Conservation (phyloP, 2,329 filamentous ascomycete genomes). For the Aureobasidium zeae region DNA sequence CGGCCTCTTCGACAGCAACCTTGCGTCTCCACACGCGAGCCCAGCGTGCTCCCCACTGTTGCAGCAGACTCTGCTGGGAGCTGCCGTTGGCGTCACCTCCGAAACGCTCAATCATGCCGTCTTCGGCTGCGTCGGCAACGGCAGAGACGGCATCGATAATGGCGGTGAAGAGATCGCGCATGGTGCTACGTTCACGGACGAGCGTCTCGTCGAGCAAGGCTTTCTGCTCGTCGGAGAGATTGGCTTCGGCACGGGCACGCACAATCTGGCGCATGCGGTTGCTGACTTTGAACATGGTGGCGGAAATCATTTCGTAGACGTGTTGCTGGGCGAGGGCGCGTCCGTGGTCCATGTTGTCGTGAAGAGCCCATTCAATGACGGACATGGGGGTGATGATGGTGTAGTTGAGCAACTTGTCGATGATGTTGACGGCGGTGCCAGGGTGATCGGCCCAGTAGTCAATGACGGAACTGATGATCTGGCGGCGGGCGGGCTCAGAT, state of each 20-base stretch:
- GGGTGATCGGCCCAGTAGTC: slow-evolving; percentile 90
- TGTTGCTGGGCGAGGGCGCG: slow-evolving; percentile 60
- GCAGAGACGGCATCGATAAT: slow-evolving; percentile 69
- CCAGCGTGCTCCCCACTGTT: slow-evolving; percentile 79
- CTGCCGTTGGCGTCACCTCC: slow-evolving; percentile 51
- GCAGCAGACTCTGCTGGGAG: slow-evolving; percentile 56
- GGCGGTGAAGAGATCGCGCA: slow-evolving; percentile 68
- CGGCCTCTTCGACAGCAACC: slow-evolving; percentile 74
- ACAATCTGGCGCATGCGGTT: slow-evolving; percentile 76
- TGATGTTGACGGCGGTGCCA: slow-evolving; percentile 80
- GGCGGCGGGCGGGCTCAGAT: slow-evolving; percentile 66
- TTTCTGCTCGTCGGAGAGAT: slow-evolving; percentile 48
- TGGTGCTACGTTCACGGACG: slow-evolving; percentile 58
- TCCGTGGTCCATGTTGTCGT: slow-evolving; percentile 47
- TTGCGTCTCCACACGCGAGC: slow-evolving; percentile 73
- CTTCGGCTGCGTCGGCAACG: slow-evolving; percentile 64
- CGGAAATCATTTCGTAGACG: slow-evolving; percentile 81
- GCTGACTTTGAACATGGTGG: slow-evolving; percentile 84
- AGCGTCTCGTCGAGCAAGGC: slow-evolving; percentile 57
- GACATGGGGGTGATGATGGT: slow-evolving; percentile 78
- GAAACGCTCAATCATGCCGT: slow-evolving; percentile 62
- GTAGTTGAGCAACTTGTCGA: slow-evolving; percentile 97
- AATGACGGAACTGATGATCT: slow-evolving; percentile 86
- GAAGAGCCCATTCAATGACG: slow-evolving; percentile 83
- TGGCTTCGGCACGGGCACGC: slow-evolving; percentile 37